Evolutionary conservation across 2,329 filamentous ascomycete genomes (phyloP), one percentile per base, ranked within the genome.

Genomic region (Exophiala mesophila): DNA sequence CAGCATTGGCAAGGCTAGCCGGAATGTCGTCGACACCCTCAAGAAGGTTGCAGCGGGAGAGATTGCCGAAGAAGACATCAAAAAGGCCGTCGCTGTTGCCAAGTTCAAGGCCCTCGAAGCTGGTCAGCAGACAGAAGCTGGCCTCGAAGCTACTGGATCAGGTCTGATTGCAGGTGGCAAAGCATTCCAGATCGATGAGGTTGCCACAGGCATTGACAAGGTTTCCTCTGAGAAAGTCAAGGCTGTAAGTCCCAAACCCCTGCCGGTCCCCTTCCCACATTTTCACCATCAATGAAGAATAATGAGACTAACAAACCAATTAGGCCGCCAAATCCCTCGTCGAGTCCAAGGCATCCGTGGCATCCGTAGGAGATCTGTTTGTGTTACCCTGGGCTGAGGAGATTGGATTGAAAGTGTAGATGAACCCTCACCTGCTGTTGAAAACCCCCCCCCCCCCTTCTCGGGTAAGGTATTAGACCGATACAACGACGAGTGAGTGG

Each of bases 301-400:
- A n/a, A n/a, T n/a, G n/a, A n/a, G n/a, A n/a, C n/a, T n/a, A n/a
- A n/a, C 5, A 10, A 26, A 9, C 3, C 20, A 40, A 15, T 19
- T 61, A 97, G 89, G 80, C 84, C 61, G 89, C 89, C 61, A 94
- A 95, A 76, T 74, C 82, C 62, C 77, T 96, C 57, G 74, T 97
- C 54, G 84, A 89, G 55, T 81, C 80, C 68, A 97, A 89, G 77
- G 89, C 90, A 38, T 83, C 87, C 40, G 85, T 96, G 52, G 84
- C 88, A 50, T 77, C 87, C 45, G 88, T 97, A 51, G 92, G 92
- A 66, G 92, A 98, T 65, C 77, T 98, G 58, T 84, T 87, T 68
- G 77, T 83, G 59, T 80, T 98, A 63, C 92, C 92, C 44, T 98
- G 83, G 64, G 92, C 88, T 55, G 86, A 89, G 70, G 92, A 98